Percentiles rank a stretch among this genome's conserved stretches.
Conservation (phyloP, 2,329 filamentous ascomycete species). For the Penicillium psychrosexuale region DNA sequence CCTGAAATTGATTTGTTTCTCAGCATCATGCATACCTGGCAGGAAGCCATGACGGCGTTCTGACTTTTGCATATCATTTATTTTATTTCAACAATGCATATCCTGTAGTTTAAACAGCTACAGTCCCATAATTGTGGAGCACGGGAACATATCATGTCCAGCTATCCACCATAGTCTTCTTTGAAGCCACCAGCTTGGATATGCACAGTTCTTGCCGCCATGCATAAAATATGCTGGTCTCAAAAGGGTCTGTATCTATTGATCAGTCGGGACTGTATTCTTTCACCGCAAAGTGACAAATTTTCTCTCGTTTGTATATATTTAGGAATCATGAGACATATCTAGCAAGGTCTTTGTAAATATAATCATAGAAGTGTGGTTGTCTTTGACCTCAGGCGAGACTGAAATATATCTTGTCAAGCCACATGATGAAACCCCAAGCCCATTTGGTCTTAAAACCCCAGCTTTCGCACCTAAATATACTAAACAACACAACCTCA, state of each 20-base stretch:
- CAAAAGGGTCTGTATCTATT: not conserved
- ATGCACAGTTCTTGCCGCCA: not conserved
- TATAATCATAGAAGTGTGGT: not conserved
- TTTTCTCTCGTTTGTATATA: not conserved
- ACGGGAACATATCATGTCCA: not conserved
- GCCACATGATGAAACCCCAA: not conserved
- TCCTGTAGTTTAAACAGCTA: not conserved
- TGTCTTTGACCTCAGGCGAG: not conserved
- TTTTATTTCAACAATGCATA: not conserved
- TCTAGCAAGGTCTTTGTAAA: not conserved
- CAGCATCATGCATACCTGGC: constrained; percentile 1
- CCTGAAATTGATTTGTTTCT: not conserved
- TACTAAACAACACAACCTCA: not conserved
- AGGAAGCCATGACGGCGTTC: constrained; percentile 6
- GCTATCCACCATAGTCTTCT: not conserved
- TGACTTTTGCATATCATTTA: not conserved
- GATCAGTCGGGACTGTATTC: not conserved
- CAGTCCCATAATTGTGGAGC: not conserved
- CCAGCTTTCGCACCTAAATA: not conserved
- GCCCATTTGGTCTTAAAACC: not conserved
- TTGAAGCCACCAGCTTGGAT: not conserved
- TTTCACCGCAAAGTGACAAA: not conserved
- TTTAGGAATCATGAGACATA: not conserved
- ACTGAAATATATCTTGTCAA: not conserved
- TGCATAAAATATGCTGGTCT: not conserved